Conservation (phyloP, 208 protist species). For the Leishmania arabica region DNA sequence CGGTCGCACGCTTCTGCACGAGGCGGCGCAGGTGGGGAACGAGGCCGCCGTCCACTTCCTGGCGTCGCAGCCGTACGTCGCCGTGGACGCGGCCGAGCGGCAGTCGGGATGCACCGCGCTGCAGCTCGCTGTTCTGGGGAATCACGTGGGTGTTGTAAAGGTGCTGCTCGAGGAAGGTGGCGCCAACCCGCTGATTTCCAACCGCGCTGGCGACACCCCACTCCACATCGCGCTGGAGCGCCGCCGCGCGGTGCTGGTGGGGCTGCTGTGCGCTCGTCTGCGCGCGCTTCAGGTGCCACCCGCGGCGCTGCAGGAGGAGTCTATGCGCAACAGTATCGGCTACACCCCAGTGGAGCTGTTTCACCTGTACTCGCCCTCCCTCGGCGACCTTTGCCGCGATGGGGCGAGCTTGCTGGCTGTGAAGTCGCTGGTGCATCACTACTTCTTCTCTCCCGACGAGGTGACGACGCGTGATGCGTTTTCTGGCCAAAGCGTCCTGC, state of each 20-base stretch:
- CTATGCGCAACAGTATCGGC: conserved; percentile 46
- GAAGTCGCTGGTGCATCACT: conserved; percentile 63
- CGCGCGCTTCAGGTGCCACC: conserved; percentile 31
- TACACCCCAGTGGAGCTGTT: conserved; percentile 68
- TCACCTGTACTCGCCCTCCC: conserved; percentile 49
- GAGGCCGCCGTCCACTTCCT: conserved; percentile 60
- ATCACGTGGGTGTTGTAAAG: conserved; percentile 43
- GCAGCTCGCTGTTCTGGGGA: conserved; percentile 59
- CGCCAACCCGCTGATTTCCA: conserved; percentile 29
- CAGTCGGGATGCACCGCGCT: conserved; percentile 62
- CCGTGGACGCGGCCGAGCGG: conserved; percentile 49
- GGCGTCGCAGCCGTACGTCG: conserved; percentile 59
- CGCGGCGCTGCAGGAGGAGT: conserved; percentile 17
- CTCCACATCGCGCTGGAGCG: conserved; percentile 68
- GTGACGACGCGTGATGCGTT: conserved; percentile 38
- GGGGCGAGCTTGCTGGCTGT: conserved; percentile 52
- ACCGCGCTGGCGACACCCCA: conserved; percentile 49
- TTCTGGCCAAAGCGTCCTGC: conserved; percentile 42
- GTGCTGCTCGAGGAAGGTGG: conserved; percentile 49
- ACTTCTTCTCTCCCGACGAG: conserved; percentile 50
- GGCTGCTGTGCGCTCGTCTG: conserved; percentile 56
- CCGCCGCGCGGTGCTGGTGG: conserved; percentile 49
- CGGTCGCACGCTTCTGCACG: conserved; percentile 78
- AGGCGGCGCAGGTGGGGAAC: conserved; percentile 57
- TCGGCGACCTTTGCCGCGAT: conserved; percentile 59